A percentile compares a stretch with the other conserved stretches of the same genome.
Evolutionary conservation across 169 alveolate species (phyloP).

Genomic region (Eimeria praecox): DNA sequence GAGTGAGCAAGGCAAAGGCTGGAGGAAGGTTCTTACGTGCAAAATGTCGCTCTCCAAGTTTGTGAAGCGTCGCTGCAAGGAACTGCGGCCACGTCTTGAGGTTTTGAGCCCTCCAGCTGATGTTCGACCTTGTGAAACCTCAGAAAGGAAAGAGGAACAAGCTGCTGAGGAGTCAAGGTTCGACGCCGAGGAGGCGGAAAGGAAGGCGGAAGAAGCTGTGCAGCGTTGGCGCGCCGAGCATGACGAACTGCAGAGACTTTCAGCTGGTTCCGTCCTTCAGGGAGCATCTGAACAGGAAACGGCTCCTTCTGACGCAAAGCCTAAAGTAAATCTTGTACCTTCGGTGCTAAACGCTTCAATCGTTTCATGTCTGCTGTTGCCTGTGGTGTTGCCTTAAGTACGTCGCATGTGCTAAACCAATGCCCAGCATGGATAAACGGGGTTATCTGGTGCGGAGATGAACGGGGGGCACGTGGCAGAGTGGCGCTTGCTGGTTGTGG

Average conservation of each 20-base stretch:
- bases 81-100: slow-evolving; percentile 35
- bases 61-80: slow-evolving; percentile 70
- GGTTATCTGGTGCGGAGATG: not conserved
- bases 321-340: not conserved
- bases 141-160: not conserved
- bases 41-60: slow-evolving; percentile 50
- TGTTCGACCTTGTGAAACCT: not conserved
- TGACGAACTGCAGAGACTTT: slow-evolving; percentile 1
- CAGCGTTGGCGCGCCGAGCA: slow-evolving; percentile 75
- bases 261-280: not conserved
- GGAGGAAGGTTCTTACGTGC: slow-evolving; percentile 50
- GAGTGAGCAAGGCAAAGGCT: slow-evolving; percentile 67
- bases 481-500: not conserved
- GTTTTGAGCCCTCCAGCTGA: not conserved
- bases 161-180: not conserved
- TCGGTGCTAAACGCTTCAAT: not conserved
- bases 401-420: not conserved
- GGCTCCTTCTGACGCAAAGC: slow-evolving; percentile 4
- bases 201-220: slow-evolving; percentile 77
- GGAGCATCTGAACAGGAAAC: not conserved
- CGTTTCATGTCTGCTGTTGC: not conserved
- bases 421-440: not conserved
- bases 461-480: not conserved
- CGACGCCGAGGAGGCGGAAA: slow-evolving; percentile 65
- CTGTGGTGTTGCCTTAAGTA: not conserved